Evolutionary conservation across 306 rosid genomes (phyloP), one percentile per base, ranked within the genome.

Genomic region (Cicer arietinum): DNA sequence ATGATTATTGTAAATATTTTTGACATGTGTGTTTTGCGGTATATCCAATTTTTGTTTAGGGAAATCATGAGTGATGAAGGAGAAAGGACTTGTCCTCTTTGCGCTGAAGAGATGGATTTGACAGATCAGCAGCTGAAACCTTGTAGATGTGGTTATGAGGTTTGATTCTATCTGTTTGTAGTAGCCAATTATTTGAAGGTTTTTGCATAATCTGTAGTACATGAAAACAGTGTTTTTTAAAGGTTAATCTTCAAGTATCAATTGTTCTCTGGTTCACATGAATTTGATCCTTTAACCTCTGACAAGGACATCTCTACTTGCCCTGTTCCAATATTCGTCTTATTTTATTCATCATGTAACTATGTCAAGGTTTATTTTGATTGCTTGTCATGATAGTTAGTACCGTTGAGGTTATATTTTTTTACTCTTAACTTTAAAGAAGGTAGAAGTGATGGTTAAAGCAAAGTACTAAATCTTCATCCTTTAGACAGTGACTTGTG

Each of bases 91-190:
- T 95, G 99, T 57, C 99, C 98, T 77, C 99, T 95, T 71, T 95
- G 99, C 35, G 97, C 98, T 0, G 98, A 95, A 82, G 99, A 95
- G 82, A 95, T 95, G 99, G 99, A 92, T 89, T 88, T 90, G 86
- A 95, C 99, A 12, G 99, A 95, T 87, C 98, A 95, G 87, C 99
- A 95, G 56, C 74, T 95, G 92, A 95, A 95, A 73, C 98, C 99
- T 13, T 95, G 99, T 90, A 89, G 78, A 80, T 95, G 99, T 71
- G 99, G 99, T 68, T 95, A 95, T 45, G 99, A 95, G 96, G 99
- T 95, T 51, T 83, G 81, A 12, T 76, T 69, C 73, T 63, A 43
- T 60, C 53, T 71, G 22, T 54, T 11, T 54, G 39, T 35, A 50
- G 46, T 47, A 17, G 20, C 72, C 22, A 69, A 61, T 7, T 58